Conservation (phyloP, 2,329 filamentous ascomycete species). For the Aspergillus novoparasiticus region DNA sequence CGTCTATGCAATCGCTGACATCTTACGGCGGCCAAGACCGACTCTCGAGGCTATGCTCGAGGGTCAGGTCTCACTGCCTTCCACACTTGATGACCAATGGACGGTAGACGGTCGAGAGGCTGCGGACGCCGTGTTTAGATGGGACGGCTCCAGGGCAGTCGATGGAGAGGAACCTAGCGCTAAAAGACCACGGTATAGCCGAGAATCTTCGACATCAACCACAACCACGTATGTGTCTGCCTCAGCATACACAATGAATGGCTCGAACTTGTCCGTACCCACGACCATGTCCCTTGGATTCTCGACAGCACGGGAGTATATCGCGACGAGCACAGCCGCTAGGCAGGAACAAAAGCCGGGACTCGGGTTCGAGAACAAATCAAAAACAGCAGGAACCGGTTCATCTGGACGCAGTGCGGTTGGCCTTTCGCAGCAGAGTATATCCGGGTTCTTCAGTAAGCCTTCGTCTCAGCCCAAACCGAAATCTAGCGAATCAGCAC, state of each 20-base stretch:
- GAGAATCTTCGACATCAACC: conserved; percentile 27
- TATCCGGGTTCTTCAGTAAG: conserved; percentile 54
- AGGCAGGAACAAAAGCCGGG: conserved; percentile 12
- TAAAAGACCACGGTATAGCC: conserved; percentile 33
- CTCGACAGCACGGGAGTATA: conserved; percentile 62
- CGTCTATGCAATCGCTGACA: conserved; percentile 69
- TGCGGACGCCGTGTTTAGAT: conserved; percentile 37
- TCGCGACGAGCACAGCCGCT: conserved; percentile 34
- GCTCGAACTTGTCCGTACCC: conserved; percentile 42
- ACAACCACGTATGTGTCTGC: conserved; percentile 36
- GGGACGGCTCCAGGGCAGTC: conserved; percentile 35
- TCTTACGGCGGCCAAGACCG: conserved; percentile 67
- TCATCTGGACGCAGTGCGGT: conserved; percentile 40
- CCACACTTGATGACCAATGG: conserved; percentile 66
- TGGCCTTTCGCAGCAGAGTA: conserved; percentile 52
- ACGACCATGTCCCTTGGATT: conserved; percentile 58
- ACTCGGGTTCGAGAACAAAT: conserved; percentile 32
- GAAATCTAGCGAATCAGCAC: conserved; percentile 19
- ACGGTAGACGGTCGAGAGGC: conserved; percentile 63
- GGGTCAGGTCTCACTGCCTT: conserved; percentile 45
- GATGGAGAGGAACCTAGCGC: conserved; percentile 26
- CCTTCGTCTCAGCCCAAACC: conserved; percentile 22
- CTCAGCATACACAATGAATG: conserved; percentile 65
- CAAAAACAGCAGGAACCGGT: conserved; percentile 29
- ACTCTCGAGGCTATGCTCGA: conserved; percentile 57